Evolutionary conservation across 2,329 filamentous ascomycete species (phyloP), one percentile per base, ranked within the genome.

Genomic region (Fusarium tuaranense): DNA sequence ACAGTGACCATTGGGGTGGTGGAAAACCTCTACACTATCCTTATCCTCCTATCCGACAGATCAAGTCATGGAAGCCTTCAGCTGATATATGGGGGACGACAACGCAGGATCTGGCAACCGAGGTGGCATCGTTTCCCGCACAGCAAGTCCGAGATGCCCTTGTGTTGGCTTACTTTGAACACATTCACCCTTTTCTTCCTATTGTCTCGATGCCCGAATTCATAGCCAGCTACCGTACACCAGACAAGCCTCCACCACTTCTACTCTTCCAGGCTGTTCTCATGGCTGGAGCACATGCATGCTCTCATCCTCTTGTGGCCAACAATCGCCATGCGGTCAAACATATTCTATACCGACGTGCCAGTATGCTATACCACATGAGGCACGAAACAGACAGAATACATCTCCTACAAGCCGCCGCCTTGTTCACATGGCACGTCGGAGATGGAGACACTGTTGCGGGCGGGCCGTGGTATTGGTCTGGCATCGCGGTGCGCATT

Each of bases 321-420:
- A 76, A 65, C 0, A 70, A 78, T 53, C 77, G 77, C 0, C 76
- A 78, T 14, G 75, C 77, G 2, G 77, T 78, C n/a, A 78, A 78
- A 36, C 78, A 75, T n/a, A 72, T 78, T 13, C 70, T 78, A 0
- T 78, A 74, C 34, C 65, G 77, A 8, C 55, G 77, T 10, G 77
- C 77, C 1, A 78, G 77, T 7, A 78, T 78, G 77, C 39, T 78
- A 0, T 78, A 76, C 16, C 77, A 78, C 22, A 79, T 79, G 74
- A 72, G 75, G 6, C 77, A 78, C 20, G 77, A 78, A 20, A 72
- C 74, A 1, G 75, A 78, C 3, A 63, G 77, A 1, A 78, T 76
- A 34, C 77, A 78, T 36, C 77, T 78, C 1, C 61, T 78, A 1
- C 77, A 78, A 34, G 77, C 77, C 1, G 77, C 77, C 1, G 66